Percentiles rank a stretch among this genome's conserved stretches.
phyloP scores from a whole-genome alignment of 768 basidiomycete genomes.

The Leucosporidium creatinivorum region DNA sequence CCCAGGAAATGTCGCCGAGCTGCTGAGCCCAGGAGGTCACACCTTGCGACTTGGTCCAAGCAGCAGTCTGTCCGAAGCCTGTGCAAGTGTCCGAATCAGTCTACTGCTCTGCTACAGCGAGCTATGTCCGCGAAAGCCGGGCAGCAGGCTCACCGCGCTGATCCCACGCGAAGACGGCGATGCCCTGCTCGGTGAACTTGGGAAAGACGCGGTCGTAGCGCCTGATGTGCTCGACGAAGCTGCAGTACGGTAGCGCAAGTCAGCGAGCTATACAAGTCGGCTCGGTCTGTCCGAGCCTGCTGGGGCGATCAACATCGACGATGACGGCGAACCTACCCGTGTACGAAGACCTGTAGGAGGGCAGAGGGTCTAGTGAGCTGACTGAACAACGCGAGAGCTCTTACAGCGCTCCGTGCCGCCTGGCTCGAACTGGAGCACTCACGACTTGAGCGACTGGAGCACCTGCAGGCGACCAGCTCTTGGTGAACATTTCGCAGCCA shows the following conservation, averaged over 20 bases:
- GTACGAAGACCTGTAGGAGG: constrained; percentile 17
- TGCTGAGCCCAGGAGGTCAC: constrained; percentile 25
- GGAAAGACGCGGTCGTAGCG: constrained; percentile 35
- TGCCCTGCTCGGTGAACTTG: constrained; percentile 23
- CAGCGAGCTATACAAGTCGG: not conserved
- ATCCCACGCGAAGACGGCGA: constrained; percentile 35
- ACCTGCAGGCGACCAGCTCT: constrained; percentile 11
- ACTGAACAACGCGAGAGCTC: too few species aligned
- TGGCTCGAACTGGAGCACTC: not conserved
- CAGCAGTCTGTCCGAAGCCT: constrained; percentile 35
- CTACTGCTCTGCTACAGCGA: not conserved
- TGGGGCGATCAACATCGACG: too few species aligned
- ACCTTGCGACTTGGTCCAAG: constrained; percentile 22
- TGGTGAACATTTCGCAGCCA: constrained; percentile 22
- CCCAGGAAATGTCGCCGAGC: constrained; percentile 33
- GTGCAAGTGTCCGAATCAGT: not conserved
- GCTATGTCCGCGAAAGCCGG: not conserved
- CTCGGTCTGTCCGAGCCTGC: too few species aligned
- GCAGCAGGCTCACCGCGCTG: constrained; percentile 28
- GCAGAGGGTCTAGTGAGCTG: too few species aligned
- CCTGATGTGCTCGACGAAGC: constrained; percentile 32
- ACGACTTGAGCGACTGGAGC: too few species aligned
- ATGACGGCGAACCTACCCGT: constrained; percentile 17
- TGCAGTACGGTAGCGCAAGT: not conserved
- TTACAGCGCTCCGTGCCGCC: not conserved